Base-by-base conservation (phyloP, 177 flowering plant species). In the Vitis hybrid region DNA sequence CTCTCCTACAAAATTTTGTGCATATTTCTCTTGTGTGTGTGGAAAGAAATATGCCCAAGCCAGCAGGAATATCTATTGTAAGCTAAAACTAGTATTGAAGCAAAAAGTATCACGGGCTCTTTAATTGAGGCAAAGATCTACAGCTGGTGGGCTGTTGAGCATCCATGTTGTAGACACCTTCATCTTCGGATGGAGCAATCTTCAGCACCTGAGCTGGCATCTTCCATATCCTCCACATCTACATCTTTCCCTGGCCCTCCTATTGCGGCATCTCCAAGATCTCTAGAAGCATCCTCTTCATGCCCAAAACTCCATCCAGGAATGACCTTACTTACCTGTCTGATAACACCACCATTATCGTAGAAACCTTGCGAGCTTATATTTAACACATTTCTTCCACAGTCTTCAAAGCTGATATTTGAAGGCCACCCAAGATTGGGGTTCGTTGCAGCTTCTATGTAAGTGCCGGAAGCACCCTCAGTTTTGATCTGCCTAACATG, bases 201-300 rank as follows among this genome's bases (percentile, higher is more conserved):
- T 51, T 78, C 80, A 65, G 67, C 76, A 8, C 71, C 76, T 22
- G 80, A 77, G 78, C 76, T 80, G 0, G 70, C 60, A 67, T 82
- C 83, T 52, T 55, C 78, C 72, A 61, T 77, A 16, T 75, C 81
- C 59, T 74, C 79, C 31, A 64, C 78, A 1, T 78, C 80, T 15
- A 72, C 77, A 2, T 69, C 71, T 31, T 76, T 72, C 10, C 67
- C 79, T 49, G 81, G 72, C 45, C 45, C 45, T 55, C 70, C 74
- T 49, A 65, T 64, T 15, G 22, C 56, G 59, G 58, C 69, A 45
- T 74, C 82, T 19, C 61, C 81, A 15, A 69, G 68, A 55, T 80
- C 80, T 59, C 76, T 76, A 3, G 76, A 75, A 68, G 76, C 76
- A 62, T 66, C 53, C 19, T 53, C 75, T 31, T 80, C 75, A 45